A percentile compares a stretch with the other conserved stretches of the same genome.
These are phyloP conservation scores for Epichloe amarillans DNA, from an alignment of 2,329 filamentous ascomycete species.

Conservation along the genomic window DNA sequence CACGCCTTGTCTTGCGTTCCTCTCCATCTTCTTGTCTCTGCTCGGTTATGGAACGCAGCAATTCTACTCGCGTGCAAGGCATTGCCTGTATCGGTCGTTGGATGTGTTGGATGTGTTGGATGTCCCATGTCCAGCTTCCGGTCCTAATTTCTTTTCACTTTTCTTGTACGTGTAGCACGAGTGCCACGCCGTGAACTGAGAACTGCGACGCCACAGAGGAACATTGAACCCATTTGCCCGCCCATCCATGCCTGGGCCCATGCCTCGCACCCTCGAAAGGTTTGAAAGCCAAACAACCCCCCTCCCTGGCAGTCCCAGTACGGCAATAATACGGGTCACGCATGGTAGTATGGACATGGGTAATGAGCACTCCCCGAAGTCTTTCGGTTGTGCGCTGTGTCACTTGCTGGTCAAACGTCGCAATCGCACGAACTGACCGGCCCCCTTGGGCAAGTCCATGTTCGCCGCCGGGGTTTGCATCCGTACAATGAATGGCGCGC, in stretches of 20 bases:
- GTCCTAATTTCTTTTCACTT: background rate
- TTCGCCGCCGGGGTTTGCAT: background rate
- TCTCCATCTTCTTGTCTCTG: too few relatives aligned
- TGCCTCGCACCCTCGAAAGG: background rate
- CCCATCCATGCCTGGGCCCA: background rate
- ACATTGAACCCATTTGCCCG: background rate
- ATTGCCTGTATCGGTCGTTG: too few relatives aligned
- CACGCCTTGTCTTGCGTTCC: too few relatives aligned
- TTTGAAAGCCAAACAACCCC: too few relatives aligned
- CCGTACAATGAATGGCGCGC: background rate
- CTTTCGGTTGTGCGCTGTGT: background rate
- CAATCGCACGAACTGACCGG: background rate
- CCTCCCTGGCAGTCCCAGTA: too few relatives aligned
- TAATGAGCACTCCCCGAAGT: background rate
- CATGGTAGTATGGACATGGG: background rate
- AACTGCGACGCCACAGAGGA: background rate
- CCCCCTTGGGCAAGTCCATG: background rate
- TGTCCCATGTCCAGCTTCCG: too few relatives aligned
- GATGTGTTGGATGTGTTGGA: too few relatives aligned
- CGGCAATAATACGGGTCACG: too few relatives aligned
- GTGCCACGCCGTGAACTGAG: background rate
- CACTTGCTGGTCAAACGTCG: background rate
- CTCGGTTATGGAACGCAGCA: too few relatives aligned
- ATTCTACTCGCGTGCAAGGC: too few relatives aligned
- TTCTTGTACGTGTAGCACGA: background rate